Percentiles rank a stretch among this genome's conserved stretches.
Evolutionary conservation across 441 rosid genomes (phyloP).

Genomic region (Erodium texanum): DNA sequence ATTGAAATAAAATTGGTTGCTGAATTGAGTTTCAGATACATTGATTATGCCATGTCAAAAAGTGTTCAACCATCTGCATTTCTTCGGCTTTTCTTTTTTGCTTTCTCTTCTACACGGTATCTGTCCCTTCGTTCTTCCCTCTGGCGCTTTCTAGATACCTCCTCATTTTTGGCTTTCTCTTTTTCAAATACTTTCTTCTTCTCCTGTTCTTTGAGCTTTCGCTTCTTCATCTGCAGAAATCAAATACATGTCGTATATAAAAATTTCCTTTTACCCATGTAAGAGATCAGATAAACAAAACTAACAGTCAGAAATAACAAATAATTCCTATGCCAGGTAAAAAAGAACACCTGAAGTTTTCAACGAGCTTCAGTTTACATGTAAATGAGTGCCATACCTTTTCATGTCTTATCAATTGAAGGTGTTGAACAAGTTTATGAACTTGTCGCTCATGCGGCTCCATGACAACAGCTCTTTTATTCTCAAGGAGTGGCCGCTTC

Average conservation of each 20-base stretch:
- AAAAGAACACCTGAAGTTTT: neutral
- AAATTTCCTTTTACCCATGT: neutral
- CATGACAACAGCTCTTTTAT: conserved; percentile 68
- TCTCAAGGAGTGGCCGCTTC: conserved; percentile 44
- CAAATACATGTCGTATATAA: neutral
- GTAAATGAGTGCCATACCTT: conserved; percentile 36
- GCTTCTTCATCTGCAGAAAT: conserved; percentile 52
- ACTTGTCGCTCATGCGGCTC: conserved; percentile 54
- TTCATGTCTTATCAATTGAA: conserved; percentile 36
- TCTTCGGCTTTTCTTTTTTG: conserved; percentile 44
- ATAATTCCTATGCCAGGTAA: neutral
- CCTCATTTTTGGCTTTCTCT: conserved; percentile 64
- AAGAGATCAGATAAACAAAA: no score
- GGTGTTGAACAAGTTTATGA: conserved; percentile 49
- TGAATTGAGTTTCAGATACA: neutral
- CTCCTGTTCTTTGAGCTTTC: conserved; percentile 43
- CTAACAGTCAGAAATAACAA: no score
- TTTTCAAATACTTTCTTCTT: conserved; percentile 43
- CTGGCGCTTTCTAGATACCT: conserved; percentile 48
- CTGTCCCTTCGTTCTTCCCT: conserved; percentile 76
- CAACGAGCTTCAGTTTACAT: neutral
- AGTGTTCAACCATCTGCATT: conserved; percentile 29
- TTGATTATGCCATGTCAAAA: no score
- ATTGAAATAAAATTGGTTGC: neutral
- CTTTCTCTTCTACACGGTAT: conserved; percentile 54